phyloP scores from a whole-genome alignment of 495 filamentous ascomycete genomes.

The Aspergillus baeticus region DNA sequence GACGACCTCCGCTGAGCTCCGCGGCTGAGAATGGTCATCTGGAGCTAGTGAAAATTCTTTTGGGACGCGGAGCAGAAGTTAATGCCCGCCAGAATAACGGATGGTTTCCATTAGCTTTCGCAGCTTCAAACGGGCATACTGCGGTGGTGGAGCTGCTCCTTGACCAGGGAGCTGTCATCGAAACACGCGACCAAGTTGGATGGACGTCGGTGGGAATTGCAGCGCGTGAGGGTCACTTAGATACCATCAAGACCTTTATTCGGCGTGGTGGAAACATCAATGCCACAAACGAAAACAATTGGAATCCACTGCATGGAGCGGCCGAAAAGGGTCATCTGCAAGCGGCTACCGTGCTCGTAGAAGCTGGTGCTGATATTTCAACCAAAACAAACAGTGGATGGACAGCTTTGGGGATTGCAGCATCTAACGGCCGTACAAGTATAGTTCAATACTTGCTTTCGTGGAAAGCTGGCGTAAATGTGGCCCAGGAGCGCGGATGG shows the following conservation, averaged over 20 bases:
- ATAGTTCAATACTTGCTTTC: background rate
- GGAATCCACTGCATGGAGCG: background rate
- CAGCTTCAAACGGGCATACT: conserved; percentile 8
- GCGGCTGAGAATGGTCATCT: conserved; percentile 19
- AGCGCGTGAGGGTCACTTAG: background rate
- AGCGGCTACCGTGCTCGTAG: background rate
- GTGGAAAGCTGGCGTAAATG: background rate
- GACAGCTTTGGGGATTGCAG: background rate
- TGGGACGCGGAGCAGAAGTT: background rate
- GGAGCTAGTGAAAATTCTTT: conserved; percentile 13
- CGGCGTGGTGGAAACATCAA: background rate
- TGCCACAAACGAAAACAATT: background rate
- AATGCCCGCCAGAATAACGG: background rate
- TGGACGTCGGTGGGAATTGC: background rate
- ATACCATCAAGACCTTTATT: background rate
- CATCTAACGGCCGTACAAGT: background rate
- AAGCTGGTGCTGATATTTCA: background rate
- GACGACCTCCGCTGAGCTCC: conserved; percentile 12
- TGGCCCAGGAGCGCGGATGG: background rate
- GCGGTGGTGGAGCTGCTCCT: conserved; percentile 16
- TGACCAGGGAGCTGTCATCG: conserved; percentile 1
- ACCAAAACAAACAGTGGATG: background rate
- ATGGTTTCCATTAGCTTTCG: background rate
- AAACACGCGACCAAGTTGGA: background rate
- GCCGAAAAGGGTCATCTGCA: conserved; percentile 2